These are phyloP conservation scores for Stylonectria norvegica DNA, from an alignment of 2,329 filamentous ascomycete species.

Conservation along the genomic window DNA sequence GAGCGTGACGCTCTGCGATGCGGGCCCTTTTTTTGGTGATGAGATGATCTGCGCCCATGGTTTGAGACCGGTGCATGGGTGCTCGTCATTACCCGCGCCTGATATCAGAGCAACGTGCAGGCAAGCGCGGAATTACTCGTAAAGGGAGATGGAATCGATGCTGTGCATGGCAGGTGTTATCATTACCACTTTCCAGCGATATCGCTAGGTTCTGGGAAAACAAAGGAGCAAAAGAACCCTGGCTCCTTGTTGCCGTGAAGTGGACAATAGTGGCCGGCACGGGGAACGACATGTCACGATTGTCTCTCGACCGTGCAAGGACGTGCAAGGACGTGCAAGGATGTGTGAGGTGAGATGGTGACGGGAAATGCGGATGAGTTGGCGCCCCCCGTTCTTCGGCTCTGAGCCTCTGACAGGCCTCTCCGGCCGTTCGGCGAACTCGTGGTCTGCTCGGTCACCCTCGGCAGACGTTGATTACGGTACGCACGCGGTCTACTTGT, in stretches of 20 bases:
- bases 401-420: constrained; percentile 7
- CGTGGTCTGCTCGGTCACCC: too few relatives aligned
- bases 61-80: constrained; percentile 13
- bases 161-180: too few relatives aligned
- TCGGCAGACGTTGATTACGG: too few relatives aligned
- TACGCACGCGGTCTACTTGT: too few relatives aligned
- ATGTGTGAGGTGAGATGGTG: constrained; percentile 26
- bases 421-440: constrained; percentile 8
- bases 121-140: neutral
- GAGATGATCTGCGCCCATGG: constrained; percentile 18
- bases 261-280: constrained; percentile 10
- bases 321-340: constrained; percentile 25
- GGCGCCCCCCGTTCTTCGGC: constrained; percentile 20
- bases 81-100: constrained; percentile 16
- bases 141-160: too few relatives aligned
- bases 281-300: constrained; percentile 15
- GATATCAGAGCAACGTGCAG: neutral
- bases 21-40: constrained; percentile 8
- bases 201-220: neutral
- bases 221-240: neutral
- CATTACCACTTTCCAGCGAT: too few relatives aligned
- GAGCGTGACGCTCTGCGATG: too few relatives aligned
- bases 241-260: constrained; percentile 8
- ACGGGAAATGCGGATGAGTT: constrained; percentile 30
- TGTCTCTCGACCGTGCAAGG: constrained; percentile 23